Conservation (phyloP, 176 grass and related monocot genomes). For the Oryza coarctata region DNA sequence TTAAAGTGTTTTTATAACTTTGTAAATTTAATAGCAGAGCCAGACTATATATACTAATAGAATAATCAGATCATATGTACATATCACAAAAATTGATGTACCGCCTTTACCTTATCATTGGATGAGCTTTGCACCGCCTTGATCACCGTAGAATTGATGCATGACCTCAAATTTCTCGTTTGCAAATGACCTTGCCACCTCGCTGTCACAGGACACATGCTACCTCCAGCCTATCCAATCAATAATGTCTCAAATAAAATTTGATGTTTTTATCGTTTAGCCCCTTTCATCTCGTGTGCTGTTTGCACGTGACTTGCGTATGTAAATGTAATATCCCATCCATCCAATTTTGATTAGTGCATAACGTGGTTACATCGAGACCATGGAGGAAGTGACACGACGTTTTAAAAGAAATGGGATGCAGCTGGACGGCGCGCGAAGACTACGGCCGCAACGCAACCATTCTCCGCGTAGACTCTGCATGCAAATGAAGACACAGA, state of each 20-base stretch:
- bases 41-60: too few species aligned
- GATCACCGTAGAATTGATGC: background rate
- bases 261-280: background rate
- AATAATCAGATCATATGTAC: too few species aligned
- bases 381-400: too few species aligned
- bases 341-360: too few species aligned
- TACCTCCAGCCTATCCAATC: background rate
- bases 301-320: background rate
- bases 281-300: background rate
- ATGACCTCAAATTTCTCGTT: background rate
- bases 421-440: too few species aligned
- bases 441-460: too few species aligned
- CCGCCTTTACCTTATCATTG: background rate
- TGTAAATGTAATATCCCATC: background rate
- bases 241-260: background rate
- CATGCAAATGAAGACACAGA: too few species aligned
- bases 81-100: background rate
- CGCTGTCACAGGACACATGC: too few species aligned
- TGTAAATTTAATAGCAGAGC: background rate
- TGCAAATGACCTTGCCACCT: background rate
- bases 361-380: too few species aligned
- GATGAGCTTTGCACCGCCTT: too few species aligned
- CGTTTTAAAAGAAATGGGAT: too few species aligned
- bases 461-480: too few species aligned
- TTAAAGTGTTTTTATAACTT: background rate